Evolutionary conservation across 305 asterid genomes (phyloP).

Genomic region (Caryopteris hybrid): DNA sequence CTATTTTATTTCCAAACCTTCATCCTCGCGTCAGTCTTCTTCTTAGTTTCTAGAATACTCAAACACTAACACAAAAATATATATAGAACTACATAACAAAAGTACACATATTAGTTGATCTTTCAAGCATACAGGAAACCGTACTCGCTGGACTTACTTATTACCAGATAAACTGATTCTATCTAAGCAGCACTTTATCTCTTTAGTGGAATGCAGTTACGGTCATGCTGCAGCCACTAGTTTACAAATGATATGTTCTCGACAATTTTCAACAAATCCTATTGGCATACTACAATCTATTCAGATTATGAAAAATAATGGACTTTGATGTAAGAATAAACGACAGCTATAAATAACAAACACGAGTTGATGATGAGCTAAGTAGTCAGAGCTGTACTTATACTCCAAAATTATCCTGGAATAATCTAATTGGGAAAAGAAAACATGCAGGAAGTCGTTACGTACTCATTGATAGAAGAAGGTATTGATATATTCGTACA

Average conservation of each 20-base stretch:
- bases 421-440: not conserved
- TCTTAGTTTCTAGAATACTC: not conserved
- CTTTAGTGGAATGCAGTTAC: not conserved
- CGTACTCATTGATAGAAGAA: conserved; percentile 48
- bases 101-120: not conserved
- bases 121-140: not conserved
- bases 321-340: not conserved
- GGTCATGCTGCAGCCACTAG: not conserved
- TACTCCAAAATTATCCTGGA: not conserved
- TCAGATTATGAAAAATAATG: not conserved
- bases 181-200: not conserved
- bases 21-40: not conserved
- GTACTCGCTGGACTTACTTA: not conserved
- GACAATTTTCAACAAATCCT: not conserved
- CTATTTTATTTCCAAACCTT: not conserved
- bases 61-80: not conserved
- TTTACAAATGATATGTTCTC: not conserved
- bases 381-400: not conserved
- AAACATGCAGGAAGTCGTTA: conserved; percentile 1
- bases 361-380: not conserved
- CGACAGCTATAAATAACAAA: not conserved
- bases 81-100: not conserved
- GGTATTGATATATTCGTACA: conserved; percentile 23
- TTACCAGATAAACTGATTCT: not conserved
- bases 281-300: not conserved